Base-by-base conservation (phyloP, 306 rosid genomes). In the Vigna trinervia region DNA sequence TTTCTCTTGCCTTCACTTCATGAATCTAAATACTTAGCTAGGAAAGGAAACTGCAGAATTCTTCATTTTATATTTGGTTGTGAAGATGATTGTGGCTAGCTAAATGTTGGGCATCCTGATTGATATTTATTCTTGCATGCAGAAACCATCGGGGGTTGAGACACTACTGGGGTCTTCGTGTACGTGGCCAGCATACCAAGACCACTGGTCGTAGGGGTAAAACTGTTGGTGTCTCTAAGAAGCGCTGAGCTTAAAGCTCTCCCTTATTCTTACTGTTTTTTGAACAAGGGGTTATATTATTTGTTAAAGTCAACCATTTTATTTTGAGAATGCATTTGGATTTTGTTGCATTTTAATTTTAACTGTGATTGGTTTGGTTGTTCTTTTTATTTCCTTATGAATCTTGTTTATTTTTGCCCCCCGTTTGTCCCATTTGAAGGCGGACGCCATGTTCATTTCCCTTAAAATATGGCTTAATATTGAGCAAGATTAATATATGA, bases 131-230 rank as follows among this genome's bases (percentile, higher is more conserved):
- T 53, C 36, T 57, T 50, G 0, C 5, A 7, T 71, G 82, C 76
- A 84, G 87, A 48, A 84, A 80, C 68, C 87, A 84, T 20, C 86
- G 80, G 1, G 86, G 86, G 47, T 73, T 82, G 86, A 63, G 82
- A 47, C 83, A 83, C 73, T 83, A 83, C 63, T 83, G 86, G 86
- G 80, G 86, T 43, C 83, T 83, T 38, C 83, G 80, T n/a, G 97
- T 92, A 19, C 97, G 93, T 81, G 96, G 97, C 23, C 97, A 92
- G 88, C 95, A 89, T 85, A 92, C 97, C 78, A 89, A 92, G 90
- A 92, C 97, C 17, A 92, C 93, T 4, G 96, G 97, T 20, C 91
- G 93, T 32, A 80, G 92, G 81, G 97, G 96, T n/a, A 90, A 92
- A 80, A 92, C 93, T 60, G 96, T 92, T 65, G 97, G 93, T 90